Base-by-base conservation (phyloP, 352 stramenopile genomes). In the Aphanomyces astaci region DNA sequence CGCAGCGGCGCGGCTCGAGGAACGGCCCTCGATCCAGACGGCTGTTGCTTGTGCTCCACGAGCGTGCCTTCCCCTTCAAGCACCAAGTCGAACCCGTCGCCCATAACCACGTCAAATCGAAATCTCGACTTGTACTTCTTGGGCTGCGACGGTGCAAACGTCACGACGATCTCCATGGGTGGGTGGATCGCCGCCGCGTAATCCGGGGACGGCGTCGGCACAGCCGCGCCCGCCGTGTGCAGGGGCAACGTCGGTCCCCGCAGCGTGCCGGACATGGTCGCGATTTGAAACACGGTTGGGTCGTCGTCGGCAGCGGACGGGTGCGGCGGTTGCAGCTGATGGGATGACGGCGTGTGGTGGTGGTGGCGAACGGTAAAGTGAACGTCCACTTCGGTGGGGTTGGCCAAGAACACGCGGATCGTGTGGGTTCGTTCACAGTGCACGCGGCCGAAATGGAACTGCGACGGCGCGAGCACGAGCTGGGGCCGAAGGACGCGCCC, bases 11-110 rank as follows among this genome's bases (percentile, higher is more conserved):
- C 39, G 5, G 62, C 62, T 7, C 48, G 62, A 2, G 62, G 62
- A 10, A 68, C 17, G 10, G 28, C 24, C 30, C 62, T 51, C 24
- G 62, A 68, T 15, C 49, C 33, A n/a, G 22, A 3, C n/a, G 27
- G n/a, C n/a, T n/a, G 15, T 15, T 51, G 49, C 3, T 81, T 69
- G 22, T 70, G 53, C 65, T 93, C 83, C 25, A 80, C 70, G 27
- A 90, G 73, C 54, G 89, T 83, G 1, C 83, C 82, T 19, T 78
- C 73, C 25, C 85, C 85, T 71, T 92, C 78, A 17, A 94, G 72
- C 32, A 88, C 76, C 17, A 94, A 62, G 59, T 94, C 85, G 59
- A 85, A 89, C 56, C 81, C 81, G 24, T 78, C 65, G 24, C 83
- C 85, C 36, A 83, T 56, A 25, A 76, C 73, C 2, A 94, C 82